Base-by-base conservation (phyloP, 495 filamentous ascomycete species). In the Aspergillus ellipticus region DNA sequence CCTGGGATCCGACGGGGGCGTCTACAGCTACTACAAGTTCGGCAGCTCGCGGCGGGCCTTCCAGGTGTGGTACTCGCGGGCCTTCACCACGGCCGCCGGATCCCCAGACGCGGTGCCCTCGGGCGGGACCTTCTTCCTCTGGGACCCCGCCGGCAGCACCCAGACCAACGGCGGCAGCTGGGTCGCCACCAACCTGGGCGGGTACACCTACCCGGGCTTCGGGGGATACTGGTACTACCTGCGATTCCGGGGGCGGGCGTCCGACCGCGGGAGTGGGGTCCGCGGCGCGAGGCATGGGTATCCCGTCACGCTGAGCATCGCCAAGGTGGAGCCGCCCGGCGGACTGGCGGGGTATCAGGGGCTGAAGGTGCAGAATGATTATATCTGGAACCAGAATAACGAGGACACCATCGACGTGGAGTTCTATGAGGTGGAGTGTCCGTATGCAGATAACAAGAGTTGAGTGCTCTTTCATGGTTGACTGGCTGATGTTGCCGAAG, bases 21-120 rank as follows among this genome's bases (percentile, higher is more conserved):
- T 47, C 13, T 47, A 47, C 43, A 47, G 43, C n/a, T 47, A 47
- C 43, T 47, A 47, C 24, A 47, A 24, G 20, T 47, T 47, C 43
- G 43, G 43, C 20, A 47, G 43, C 43, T 47, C 43, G 20, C 20
- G 15, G 43, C 17, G 42, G 21, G 21, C 21, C 42, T 46, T 46
- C 16, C 42, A 46, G 17, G 42, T 46, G 2, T 46, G 42, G 42
- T 17, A 46, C 10, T 5, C 28, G 10, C 28, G 28, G 10, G 28
- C 28, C 5, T 31, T 31, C 28, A 31, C 28, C 28, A 31, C 4
- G 28, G 28, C 4, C 28, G 10, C 28, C 28, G 10, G 10, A 10
- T 45, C 42, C 42, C 20, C 19, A 47, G 20, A 15, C 19, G 11
- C 19, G 43, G 43, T 47, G 43, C 43, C 20, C 6, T 5, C 9